Conservation (phyloP, 441 rosid genomes). For the Mallotus repandus region DNA sequence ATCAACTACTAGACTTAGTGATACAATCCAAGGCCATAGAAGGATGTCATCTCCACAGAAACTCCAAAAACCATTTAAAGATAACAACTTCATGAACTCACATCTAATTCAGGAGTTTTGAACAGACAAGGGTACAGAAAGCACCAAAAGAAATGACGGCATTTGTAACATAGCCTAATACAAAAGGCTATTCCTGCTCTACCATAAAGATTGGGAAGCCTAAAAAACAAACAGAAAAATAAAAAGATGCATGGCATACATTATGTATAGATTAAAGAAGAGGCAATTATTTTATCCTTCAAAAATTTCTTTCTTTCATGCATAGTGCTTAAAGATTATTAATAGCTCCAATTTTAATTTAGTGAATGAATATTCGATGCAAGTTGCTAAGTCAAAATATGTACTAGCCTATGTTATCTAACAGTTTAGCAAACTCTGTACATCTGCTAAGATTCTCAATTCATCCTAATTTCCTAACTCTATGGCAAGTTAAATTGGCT, state of each 20-base stretch:
- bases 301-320: neutral
- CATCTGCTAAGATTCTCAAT: neutral
- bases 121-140: neutral
- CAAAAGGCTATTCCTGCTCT: neutral
- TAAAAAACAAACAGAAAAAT: neutral
- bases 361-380: neutral
- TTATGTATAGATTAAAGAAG: neutral
- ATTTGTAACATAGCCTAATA: neutral
- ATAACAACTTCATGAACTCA: too few species aligned
- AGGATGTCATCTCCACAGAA: too few species aligned
- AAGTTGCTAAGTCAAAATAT: neutral
- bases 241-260: neutral
- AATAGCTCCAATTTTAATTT: neutral
- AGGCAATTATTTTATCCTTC: neutral
- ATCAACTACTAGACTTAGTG: too few species aligned
- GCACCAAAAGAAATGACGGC: neutral
- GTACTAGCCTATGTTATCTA: neutral
- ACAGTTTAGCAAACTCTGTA: neutral
- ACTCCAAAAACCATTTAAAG: too few species aligned
- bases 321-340: neutral
- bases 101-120: too few species aligned
- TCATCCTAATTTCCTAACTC: neutral
- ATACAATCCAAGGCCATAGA: too few species aligned
- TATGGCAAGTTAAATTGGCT: neutral
- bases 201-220: neutral